A percentile compares a stretch with the other conserved stretches of the same genome.
phyloP scores from a whole-genome alignment of 192 early-diverging fungal genomes.

The Jimgerdemannia flammicorona region DNA sequence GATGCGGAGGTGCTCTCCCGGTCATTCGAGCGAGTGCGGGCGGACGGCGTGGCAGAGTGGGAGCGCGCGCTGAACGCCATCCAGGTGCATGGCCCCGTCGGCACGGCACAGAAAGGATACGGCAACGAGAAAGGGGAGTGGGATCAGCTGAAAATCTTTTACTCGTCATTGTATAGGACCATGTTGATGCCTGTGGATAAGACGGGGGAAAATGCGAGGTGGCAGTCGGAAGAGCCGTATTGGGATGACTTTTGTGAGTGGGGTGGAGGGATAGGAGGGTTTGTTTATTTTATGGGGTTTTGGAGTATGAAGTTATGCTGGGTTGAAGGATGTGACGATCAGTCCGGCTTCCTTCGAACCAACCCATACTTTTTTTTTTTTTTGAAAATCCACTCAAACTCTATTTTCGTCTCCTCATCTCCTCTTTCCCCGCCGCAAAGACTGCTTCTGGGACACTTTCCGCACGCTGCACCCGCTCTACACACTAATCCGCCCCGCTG shows the following conservation, averaged over 20 bases:
- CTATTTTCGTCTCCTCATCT: background rate
- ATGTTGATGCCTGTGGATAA: constrained; percentile 30
- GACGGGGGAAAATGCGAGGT: constrained; percentile 29
- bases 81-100: background rate
- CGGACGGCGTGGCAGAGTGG: background rate
- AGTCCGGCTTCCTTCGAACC: background rate
- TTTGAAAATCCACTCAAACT: no score
- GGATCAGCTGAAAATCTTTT: constrained; percentile 6
- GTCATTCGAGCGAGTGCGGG: background rate
- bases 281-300: background rate
- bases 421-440: background rate
- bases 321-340: background rate
- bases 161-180: constrained; percentile 24
- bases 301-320: background rate
- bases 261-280: background rate
- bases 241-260: constrained; percentile 27
- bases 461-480: constrained; percentile 4
- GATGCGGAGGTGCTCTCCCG: constrained; percentile 6
- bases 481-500: background rate
- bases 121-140: background rate
- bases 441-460: constrained; percentile 2
- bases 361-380: background rate
- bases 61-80: background rate
- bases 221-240: constrained; percentile 17
- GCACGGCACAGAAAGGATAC: background rate